Evolutionary conservation across 1,284 basidiomycete genomes (phyloP).

Genomic region (Pseudozyma sp.): DNA sequence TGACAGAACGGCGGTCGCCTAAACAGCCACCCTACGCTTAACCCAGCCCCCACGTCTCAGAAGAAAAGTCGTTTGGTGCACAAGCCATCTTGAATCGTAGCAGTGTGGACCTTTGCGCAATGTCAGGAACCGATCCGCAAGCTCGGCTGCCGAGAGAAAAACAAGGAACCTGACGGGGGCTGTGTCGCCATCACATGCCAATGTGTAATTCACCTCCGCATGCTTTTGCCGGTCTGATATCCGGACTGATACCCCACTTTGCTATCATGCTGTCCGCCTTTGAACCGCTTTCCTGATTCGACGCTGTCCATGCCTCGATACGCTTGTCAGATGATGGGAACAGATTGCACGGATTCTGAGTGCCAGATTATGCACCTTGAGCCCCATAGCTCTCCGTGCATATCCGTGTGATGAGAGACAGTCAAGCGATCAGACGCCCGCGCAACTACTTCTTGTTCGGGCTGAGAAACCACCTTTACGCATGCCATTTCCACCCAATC

Average conservation of each 20-base stretch:
- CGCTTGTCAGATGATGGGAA: no score
- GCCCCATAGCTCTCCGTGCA: no score
- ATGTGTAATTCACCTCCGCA: not conserved
- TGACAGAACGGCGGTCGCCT: conserved; percentile 11
- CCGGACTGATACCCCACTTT: conserved; percentile 3
- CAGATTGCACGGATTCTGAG: no score
- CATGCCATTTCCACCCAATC: no score
- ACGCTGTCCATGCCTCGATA: not conserved
- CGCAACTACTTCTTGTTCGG: no score
- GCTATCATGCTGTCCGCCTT: not conserved
- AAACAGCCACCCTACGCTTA: not conserved
- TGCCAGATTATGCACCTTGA: no score
- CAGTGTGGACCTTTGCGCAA: no score
- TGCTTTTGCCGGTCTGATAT: conserved; percentile 23
- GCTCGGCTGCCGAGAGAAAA: not conserved
- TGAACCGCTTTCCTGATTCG: not conserved
- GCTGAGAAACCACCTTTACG: not conserved
- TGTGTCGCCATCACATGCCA: not conserved
- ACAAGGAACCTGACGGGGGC: no score
- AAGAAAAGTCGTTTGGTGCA: not conserved
- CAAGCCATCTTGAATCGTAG: no score
- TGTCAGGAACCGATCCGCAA: conserved; percentile 1
- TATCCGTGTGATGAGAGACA: no score
- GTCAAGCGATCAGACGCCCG: no score
- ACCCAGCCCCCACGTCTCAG: conserved; percentile 16